Evolutionary conservation across 495 filamentous ascomycete species (phyloP), one percentile per base, ranked within the genome.

Genomic region (Daldinia grandis): DNA sequence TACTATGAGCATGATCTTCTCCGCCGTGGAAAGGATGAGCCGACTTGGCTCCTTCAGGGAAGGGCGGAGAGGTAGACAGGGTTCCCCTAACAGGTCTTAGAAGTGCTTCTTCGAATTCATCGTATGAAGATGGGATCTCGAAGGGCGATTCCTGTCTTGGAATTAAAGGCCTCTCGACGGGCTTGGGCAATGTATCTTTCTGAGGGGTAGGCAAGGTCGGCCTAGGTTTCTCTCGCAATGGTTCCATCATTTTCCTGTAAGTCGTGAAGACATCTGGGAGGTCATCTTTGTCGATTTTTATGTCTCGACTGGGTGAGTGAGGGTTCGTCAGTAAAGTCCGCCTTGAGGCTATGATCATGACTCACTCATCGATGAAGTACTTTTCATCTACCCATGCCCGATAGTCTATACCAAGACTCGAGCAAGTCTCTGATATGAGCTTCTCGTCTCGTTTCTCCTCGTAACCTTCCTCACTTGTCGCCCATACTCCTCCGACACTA

Each of bases 301-400:
- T 51, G 72, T 91, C 89, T 37, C 86, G 86, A 69, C 89, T 90
- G 47, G 9, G 14, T 19, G 21, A n/a, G 38, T 47, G 25, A 31
- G 17, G 1, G 21, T 47, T 54, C 19, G 37, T 54, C 28, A 64
- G 53, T 25, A 24, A 55, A 57, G 4, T 30, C 21, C 31, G 49
- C 12, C n/a, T 6, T n/a, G 4, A 53, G 12, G 63, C 4, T 4
- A 56, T 27, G 5, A 59, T 53, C 3, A 51, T 10, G 31, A 85
- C 86, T 79, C 81, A 92, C 90, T 91, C 88, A 68, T 92, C 86
- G 53, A 92, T 84, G 57, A 90, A 87, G 73, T 91, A 93, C 74
- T 92, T 93, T 74, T 91, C 91, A 67, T 93, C 90, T 0, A 76
- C 78, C 84, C 87, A 91, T 5, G 85, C 37, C 76, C 83, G 86